Conservation (phyloP, 495 filamentous ascomycete genomes). For the Trichoderma virens region DNA sequence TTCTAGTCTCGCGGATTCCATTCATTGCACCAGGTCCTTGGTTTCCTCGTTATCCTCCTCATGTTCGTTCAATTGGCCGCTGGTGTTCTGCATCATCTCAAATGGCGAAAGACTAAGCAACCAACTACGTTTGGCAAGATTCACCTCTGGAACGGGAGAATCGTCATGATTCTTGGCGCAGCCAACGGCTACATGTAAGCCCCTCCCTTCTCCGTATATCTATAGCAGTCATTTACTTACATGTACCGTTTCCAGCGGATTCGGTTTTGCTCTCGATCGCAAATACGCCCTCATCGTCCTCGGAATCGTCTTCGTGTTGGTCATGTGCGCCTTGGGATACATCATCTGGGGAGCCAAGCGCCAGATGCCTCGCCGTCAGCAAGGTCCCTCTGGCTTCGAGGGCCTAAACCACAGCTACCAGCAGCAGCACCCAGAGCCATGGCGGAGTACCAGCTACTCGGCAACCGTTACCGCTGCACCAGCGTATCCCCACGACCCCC, state of each 20-base stretch:
- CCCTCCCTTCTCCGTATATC: background rate
- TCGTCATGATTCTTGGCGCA: constrained; percentile 41
- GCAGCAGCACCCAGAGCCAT: constrained; percentile 1
- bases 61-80: constrained; percentile 41
- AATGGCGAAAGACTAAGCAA: constrained; percentile 35
- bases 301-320: constrained; percentile 23
- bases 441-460: background rate
- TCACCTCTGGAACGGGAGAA: constrained; percentile 45
- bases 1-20: constrained; percentile 39
- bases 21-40: constrained; percentile 49
- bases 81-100: constrained; percentile 42
- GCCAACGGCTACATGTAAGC: constrained; percentile 42
- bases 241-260: constrained; percentile 22
- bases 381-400: background rate
- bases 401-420: constrained; percentile 4
- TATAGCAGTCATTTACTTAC: background rate
- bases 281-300: constrained; percentile 28
- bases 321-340: background rate
- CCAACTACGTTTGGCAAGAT: constrained; percentile 38
- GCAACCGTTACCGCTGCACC: background rate
- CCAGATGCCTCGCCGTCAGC: background rate
- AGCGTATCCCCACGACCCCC: background rate
- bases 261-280: constrained; percentile 29
- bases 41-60: constrained; percentile 39
- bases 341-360: background rate